These are phyloP conservation scores for Trichoderma cornu-damae DNA, from an alignment of 2,329 filamentous ascomycete genomes.

Conservation along the genomic window DNA sequence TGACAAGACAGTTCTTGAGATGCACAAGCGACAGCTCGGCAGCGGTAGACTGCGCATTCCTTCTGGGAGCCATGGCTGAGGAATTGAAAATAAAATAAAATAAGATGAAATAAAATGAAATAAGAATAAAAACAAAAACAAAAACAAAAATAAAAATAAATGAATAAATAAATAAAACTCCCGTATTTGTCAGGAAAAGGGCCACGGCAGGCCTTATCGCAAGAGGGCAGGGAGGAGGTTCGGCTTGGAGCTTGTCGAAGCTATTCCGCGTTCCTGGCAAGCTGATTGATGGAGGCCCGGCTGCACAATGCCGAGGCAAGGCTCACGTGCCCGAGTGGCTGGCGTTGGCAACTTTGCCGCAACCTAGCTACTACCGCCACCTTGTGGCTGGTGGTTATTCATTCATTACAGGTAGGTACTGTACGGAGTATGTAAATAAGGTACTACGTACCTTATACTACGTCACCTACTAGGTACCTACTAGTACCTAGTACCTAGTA, in stretches of 20 bases:
- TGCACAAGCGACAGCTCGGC: conserved; percentile 83
- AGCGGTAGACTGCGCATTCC: conserved; percentile 58
- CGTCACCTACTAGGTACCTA: neutral
- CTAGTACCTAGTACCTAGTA: neutral
- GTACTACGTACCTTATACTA: too few relatives aligned
- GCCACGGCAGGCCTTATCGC: neutral
- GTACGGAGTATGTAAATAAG: too few relatives aligned
- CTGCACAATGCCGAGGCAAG: conserved; percentile 32
- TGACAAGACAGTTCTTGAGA: conserved; percentile 91
- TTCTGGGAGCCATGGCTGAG: conserved; percentile 43
- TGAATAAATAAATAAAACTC: too few relatives aligned
- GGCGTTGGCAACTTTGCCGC: neutral
- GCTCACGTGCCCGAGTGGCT: conserved; percentile 31
- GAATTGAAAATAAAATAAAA: too few relatives aligned
- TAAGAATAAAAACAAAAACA: too few relatives aligned
- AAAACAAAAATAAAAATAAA: too few relatives aligned
- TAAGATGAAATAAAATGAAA: too few relatives aligned
- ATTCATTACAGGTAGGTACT: too few relatives aligned
- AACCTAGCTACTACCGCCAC: conserved; percentile 2
- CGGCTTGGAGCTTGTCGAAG: conserved; percentile 9
- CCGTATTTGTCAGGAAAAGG: neutral
- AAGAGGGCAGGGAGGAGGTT: neutral
- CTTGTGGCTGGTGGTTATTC: conserved; percentile 3
- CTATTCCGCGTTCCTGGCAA: conserved; percentile 14
- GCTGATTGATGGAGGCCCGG: conserved; percentile 18